Evolutionary conservation across 1,139 yeast genomes (phyloP).

Genomic region (Yamadazyma kanchanaburiensis): DNA sequence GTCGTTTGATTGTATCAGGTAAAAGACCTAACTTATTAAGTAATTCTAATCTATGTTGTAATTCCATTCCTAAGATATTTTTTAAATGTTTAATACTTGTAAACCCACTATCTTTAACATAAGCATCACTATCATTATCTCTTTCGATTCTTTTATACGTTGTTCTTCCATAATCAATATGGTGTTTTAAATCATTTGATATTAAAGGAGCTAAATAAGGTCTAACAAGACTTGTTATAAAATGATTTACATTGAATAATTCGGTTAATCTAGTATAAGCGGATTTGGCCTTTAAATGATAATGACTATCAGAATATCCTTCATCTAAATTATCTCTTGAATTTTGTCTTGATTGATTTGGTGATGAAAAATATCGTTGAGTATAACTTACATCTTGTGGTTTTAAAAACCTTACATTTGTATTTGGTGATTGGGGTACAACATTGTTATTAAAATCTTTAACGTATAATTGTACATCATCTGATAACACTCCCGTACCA

Average conservation of each 20-base stretch:
- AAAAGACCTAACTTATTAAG: slow-evolving; percentile 76
- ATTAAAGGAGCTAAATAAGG: slow-evolving; percentile 91
- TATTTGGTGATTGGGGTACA: slow-evolving; percentile 37
- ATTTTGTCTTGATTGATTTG: slow-evolving; percentile 11
- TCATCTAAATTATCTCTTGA: slow-evolving; percentile 13
- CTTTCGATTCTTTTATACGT: slow-evolving; percentile 14
- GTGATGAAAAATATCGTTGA: slow-evolving; percentile 32
- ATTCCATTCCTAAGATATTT: slow-evolving; percentile 51
- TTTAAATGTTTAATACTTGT: slow-evolving; percentile 34
- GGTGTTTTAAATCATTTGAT: slow-evolving; percentile 75
- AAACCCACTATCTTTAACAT: slow-evolving; percentile 28
- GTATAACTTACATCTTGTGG: slow-evolving; percentile 48
- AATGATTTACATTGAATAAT: slow-evolving; percentile 89
- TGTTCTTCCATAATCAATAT: slow-evolving; percentile 35
- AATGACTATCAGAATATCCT: slow-evolving; percentile 11
- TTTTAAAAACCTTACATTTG: slow-evolving; percentile 35
- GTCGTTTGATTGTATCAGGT: slow-evolving; percentile 65
- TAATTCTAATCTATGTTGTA: slow-evolving; percentile 80
- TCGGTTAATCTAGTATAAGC: slow-evolving; percentile 90
- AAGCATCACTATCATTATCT: slow-evolving; percentile 16
- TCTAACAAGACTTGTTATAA: slow-evolving; percentile 83
- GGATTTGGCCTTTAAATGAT: slow-evolving; percentile 36
- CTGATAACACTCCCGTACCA: slow-evolving; percentile 64
- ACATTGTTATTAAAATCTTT: slow-evolving; percentile 64
- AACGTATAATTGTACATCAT: slow-evolving; percentile 61